These are phyloP conservation scores for Dipteronia sinensis DNA, from an alignment of 345 rosid species.

Conservation along the genomic window DNA sequence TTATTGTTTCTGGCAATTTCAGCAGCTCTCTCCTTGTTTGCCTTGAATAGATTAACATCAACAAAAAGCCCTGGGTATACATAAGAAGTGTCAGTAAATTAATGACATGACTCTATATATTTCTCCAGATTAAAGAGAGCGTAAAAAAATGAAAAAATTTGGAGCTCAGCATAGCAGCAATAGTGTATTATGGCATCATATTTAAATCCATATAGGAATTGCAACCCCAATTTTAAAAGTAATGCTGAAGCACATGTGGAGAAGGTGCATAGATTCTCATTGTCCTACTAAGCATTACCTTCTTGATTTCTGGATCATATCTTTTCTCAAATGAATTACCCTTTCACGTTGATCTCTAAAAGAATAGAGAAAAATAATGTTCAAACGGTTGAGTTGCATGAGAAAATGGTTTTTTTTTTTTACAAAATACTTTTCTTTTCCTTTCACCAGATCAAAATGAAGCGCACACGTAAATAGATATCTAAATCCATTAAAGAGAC, in stretches of 20 bases:
- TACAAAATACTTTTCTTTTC: not conserved
- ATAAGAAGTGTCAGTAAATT: slow-evolving; percentile 23
- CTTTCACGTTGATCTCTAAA: not conserved
- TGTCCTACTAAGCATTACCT: not conserved
- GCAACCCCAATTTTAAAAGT: not conserved
- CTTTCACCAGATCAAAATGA: not conserved
- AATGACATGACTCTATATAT: not conserved
- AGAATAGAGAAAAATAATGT: not conserved
- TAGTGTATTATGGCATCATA: not conserved
- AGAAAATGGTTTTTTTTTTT: not conserved
- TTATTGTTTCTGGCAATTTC: slow-evolving; percentile 45
- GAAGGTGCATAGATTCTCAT: not conserved
- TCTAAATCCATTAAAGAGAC: slow-evolving; percentile 7
- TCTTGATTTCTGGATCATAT: slow-evolving; percentile 6
- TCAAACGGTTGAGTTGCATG: not conserved
- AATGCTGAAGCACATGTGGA: not conserved
- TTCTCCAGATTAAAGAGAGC: not conserved
- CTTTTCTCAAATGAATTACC: slow-evolving; percentile 5
- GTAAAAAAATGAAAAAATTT: slow-evolving; percentile 11
- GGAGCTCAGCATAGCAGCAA: slow-evolving; percentile 7
- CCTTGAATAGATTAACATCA: slow-evolving; percentile 85
- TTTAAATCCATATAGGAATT: not conserved
- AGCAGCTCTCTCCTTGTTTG: slow-evolving; percentile 59
- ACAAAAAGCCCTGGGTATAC: slow-evolving; percentile 74
- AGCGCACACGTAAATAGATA: not conserved